Evolutionary conservation across 2,329 filamentous ascomycete genomes (phyloP).

Genomic region (Clarireedia hainanense): DNA sequence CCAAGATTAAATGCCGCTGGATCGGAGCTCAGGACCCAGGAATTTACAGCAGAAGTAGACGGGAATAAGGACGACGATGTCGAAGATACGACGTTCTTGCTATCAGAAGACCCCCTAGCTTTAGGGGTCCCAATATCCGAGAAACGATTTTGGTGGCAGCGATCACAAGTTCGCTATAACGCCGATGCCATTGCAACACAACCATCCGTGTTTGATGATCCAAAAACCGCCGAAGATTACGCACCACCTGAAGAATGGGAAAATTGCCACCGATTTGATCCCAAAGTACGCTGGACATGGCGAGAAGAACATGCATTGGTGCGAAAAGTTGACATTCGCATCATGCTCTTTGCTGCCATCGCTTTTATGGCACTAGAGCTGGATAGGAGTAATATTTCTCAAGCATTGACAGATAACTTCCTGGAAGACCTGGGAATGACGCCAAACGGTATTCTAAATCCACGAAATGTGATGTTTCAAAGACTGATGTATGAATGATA

Average conservation of each 20-base stretch:
- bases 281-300: conserved; percentile 32
- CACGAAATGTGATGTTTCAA: too few species aligned
- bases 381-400: conserved; percentile 50
- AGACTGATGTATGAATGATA: conserved; percentile 1
- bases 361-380: conserved; percentile 56
- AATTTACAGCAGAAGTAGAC: not conserved
- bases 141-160: conserved; percentile 22
- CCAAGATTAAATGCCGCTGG: conserved; percentile 42
- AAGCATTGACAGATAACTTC: conserved; percentile 55
- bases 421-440: conserved; percentile 43
- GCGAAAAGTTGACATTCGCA: conserved; percentile 27
- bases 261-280: conserved; percentile 34
- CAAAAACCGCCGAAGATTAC: conserved; percentile 14
- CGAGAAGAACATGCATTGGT: conserved; percentile 28
- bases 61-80: conserved; percentile 9
- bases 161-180: conserved; percentile 17
- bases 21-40: conserved; percentile 27
- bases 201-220: conserved; percentile 23
- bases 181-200: conserved; percentile 20
- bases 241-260: conserved; percentile 29
- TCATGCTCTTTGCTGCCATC: conserved; percentile 33
- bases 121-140: conserved; percentile 14
- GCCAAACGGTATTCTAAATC: conserved; percentile 32
- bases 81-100: not conserved
- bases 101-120: conserved; percentile 3